Percentiles rank a stretch among this genome's conserved stretches.
phyloP scores from a whole-genome alignment of 805 yeast genomes.

The Wickerhamiella allomyrinae region DNA sequence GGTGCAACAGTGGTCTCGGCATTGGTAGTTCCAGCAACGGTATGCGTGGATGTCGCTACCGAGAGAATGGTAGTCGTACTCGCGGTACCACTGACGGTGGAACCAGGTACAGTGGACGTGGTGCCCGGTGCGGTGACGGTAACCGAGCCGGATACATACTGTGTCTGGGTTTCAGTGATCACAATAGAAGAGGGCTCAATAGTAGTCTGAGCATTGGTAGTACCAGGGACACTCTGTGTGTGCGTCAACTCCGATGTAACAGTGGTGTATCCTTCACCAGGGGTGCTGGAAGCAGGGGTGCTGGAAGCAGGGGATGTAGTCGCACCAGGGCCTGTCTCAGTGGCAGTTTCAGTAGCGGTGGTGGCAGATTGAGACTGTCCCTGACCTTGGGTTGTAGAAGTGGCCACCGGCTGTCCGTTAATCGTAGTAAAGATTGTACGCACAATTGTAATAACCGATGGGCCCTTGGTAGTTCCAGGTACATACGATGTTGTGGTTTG shows the following conservation, averaged over 20 bases:
- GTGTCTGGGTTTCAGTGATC: background rate
- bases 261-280: too few relatives aligned
- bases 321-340: background rate
- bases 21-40: conserved; percentile 5
- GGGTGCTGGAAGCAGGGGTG: conserved; percentile 1
- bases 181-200: conserved; percentile 10
- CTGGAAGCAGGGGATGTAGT: conserved; percentile 2
- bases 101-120: background rate
- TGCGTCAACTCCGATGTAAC: background rate
- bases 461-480: background rate
- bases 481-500: background rate
- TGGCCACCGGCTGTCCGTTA: background rate
- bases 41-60: background rate
- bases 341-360: background rate
- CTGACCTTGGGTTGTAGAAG: background rate
- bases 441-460: background rate
- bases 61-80: background rate
- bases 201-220: conserved; percentile 12
- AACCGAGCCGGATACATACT: background rate
- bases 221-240: conserved; percentile 5
- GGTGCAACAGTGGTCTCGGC: conserved; percentile 5
- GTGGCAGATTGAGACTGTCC: too few relatives aligned
- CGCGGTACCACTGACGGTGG: background rate
- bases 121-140: background rate
- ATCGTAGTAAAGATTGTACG: background rate